Evolutionary conservation across 2,329 filamentous ascomycete species (phyloP), one percentile per base, ranked within the genome.

Genomic region (Talaromyces sp.): DNA sequence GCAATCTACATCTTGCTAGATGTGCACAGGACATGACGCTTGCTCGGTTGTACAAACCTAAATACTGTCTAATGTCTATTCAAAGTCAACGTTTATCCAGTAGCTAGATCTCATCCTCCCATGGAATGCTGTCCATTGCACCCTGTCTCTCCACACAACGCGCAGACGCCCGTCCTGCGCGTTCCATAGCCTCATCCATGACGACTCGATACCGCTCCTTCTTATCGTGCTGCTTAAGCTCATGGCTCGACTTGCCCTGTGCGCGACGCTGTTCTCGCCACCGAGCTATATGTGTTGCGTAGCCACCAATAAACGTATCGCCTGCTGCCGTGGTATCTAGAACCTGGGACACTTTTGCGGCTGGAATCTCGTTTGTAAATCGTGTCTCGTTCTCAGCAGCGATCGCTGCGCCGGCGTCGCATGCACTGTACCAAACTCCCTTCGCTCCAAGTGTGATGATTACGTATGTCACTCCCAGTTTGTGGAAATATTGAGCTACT

Each of bases 251-350:
- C 50, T 89, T 76, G 33, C 80, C 76, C 55, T 81, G 80, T 5
- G 72, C 72, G 18, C 79, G 72, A 18, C 76, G 73, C 11, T 72
- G 71, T 12, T 79, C 73, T 28, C 75, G 76, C 64, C 76, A 74
- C 64, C 79, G 81, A 42, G 91, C 90, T 33, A 89, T 83, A 63
- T 87, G 85, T 28, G 95, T 85, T 2, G 91, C 90, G 74, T 96
- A 96, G 23, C 86, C 89, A 1, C 95, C 93, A 5, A 96, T 91
- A 77, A 97, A 97, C 0, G 93, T 97, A 75, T 98, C 93, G 0
- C 93, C 93, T 5, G 95, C 95, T 1, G 90, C 93, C 7, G 93
- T 98, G 1, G 93, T 98, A 75, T 98, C 93, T 4, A 97, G 86
- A 1, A 98, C 93, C 62, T 83, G 77, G 3, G 74, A 78, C 18